A percentile compares a stretch with the other conserved stretches of the same genome.
phyloP scores from a whole-genome alignment of 257 asterid species.

The Solanum lignicaule region DNA sequence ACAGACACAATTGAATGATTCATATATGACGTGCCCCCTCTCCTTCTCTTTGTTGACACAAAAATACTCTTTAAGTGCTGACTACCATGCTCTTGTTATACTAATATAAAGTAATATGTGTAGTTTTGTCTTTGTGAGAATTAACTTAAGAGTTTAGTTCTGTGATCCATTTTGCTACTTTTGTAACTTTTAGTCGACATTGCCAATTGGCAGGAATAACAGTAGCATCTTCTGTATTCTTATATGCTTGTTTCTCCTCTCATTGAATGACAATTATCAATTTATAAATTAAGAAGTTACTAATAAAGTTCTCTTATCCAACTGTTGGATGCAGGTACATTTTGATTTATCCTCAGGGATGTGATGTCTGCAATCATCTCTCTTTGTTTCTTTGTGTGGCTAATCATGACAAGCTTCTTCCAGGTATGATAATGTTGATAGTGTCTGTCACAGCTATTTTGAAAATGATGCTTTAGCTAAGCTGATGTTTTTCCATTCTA shows the following conservation, averaged over 20 bases:
- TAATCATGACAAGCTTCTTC: slow-evolving; percentile 92
- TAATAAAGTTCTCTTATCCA: background rate
- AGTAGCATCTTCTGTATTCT: background rate
- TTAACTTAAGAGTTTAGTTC: background rate
- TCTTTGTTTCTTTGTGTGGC: slow-evolving; percentile 96
- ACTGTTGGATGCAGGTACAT: slow-evolving; percentile 60
- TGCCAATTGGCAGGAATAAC: background rate
- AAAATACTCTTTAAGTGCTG: background rate
- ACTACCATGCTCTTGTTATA: background rate
- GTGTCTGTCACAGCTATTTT: background rate
- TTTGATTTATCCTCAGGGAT: slow-evolving; percentile 90
- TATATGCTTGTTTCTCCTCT: background rate
- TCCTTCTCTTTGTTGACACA: background rate
- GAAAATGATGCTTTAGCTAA: background rate
- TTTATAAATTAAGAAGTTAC: background rate
- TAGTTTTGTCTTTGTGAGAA: background rate
- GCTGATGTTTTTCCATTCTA: background rate
- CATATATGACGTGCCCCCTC: background rate
- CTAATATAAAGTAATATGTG: background rate
- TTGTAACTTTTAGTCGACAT: background rate
- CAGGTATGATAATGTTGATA: slow-evolving; percentile 35
- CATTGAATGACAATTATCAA: background rate
- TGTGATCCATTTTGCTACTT: background rate
- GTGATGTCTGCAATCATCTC: slow-evolving; percentile 90
- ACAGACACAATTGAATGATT: background rate